These are phyloP conservation scores for Ustilago hordei DNA, from an alignment of 1,284 basidiomycete genomes.

Conservation along the genomic window DNA sequence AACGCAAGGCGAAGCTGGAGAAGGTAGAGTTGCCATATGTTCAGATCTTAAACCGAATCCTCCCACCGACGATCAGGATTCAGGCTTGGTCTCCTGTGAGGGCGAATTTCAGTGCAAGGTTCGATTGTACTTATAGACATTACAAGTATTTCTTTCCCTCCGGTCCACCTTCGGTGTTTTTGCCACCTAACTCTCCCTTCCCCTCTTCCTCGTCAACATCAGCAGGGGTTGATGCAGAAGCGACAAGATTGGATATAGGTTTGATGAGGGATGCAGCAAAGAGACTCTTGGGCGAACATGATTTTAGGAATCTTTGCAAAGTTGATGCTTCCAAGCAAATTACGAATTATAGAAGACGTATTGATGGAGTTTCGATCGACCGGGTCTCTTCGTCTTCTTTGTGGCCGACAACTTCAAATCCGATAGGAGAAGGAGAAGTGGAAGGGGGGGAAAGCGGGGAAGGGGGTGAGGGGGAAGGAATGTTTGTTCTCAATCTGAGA, in stretches of 20 bases:
- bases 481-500: conserved; percentile 84
- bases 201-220: not conserved
- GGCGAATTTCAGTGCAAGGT: conserved; percentile 84
- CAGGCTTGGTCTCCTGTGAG: conserved; percentile 94
- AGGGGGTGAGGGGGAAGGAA: conserved; percentile 57
- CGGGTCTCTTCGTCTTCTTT: conserved; percentile 41
- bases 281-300: conserved; percentile 86
- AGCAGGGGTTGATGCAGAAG: conserved; percentile 4
- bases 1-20: conserved; percentile 42
- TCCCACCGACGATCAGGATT: conserved; percentile 90
- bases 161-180: conserved; percentile 53
- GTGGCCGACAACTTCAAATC: conserved; percentile 31
- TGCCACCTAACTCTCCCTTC: conserved; percentile 11
- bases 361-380: conserved; percentile 77
- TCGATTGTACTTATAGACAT: conserved; percentile 86
- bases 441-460: conserved; percentile 38
- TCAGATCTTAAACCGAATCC: conserved; percentile 84
- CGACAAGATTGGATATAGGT: conserved; percentile 56
- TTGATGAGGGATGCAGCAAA: conserved; percentile 83
- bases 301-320: conserved; percentile 96
- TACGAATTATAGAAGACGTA: conserved; percentile 78
- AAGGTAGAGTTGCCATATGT: conserved; percentile 80
- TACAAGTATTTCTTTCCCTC: conserved; percentile 91
- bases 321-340: conserved; percentile 95
- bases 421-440: not conserved